These are phyloP conservation scores for Vicia sativa DNA, from an alignment of 306 rosid species.

Conservation along the genomic window DNA sequence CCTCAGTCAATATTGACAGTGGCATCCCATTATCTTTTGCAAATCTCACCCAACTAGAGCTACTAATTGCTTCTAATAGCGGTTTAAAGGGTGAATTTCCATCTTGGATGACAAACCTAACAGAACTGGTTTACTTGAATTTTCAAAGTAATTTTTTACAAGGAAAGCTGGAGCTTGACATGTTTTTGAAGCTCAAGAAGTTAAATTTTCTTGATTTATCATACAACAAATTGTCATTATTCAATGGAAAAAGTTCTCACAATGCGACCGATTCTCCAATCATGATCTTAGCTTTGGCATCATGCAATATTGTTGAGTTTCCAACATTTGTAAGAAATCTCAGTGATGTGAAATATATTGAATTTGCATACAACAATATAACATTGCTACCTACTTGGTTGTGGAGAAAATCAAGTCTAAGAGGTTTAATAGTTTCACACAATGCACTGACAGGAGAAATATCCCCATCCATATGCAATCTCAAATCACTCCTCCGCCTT, in stretches of 20 bases:
- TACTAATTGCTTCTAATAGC: neutral
- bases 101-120: neutral
- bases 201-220: neutral
- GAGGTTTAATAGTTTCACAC: neutral
- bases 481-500: slow-evolving; percentile 12
- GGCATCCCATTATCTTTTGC: slow-evolving; percentile 14
- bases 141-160: neutral
- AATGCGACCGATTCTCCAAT: neutral
- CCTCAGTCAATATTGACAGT: slow-evolving; percentile 29
- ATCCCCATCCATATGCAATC: slow-evolving; percentile 32
- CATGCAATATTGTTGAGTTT: slow-evolving; percentile 18
- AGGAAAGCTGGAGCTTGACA: slow-evolving; percentile 16
- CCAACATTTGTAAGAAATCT: neutral
- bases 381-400: slow-evolving; percentile 31
- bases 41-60: slow-evolving; percentile 6
- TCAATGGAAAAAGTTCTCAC: neutral
- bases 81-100: slow-evolving; percentile 12
- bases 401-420: slow-evolving; percentile 5
- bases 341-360: too few species aligned
- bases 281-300: too few species aligned
- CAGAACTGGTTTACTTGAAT: neutral
- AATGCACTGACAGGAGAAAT: slow-evolving; percentile 30
- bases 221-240: neutral
- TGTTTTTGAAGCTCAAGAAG: neutral
- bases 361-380: neutral